phyloP scores from a whole-genome alignment of 495 filamentous ascomycete genomes.

The Neurospora hispaniola region DNA sequence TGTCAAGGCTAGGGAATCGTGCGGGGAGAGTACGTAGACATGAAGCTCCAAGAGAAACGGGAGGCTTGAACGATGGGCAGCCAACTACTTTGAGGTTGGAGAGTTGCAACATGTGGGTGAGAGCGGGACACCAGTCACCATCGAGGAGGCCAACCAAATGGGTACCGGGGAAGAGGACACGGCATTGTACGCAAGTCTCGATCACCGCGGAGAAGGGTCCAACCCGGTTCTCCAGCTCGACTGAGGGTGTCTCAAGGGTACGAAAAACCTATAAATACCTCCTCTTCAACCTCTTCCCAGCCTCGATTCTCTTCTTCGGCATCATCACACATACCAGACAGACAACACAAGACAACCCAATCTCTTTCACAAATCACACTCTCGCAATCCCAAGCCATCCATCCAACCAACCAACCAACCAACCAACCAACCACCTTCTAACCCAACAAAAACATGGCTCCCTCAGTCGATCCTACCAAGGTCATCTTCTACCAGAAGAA shows the following conservation, averaged over 20 bases:
- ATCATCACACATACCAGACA: background rate
- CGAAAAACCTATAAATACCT: background rate
- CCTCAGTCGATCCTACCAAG: background rate
- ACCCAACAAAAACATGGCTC: background rate
- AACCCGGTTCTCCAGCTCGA: background rate
- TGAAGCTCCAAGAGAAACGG: background rate
- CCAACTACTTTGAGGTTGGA: background rate
- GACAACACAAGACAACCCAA: background rate
- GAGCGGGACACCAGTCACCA: background rate
- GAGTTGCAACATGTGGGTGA: background rate
- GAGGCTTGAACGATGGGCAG: background rate
- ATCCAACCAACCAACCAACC: background rate
- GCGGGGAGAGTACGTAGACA: background rate
- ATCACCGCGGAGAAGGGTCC: background rate
- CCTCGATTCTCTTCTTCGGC: background rate
- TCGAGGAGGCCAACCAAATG: background rate
- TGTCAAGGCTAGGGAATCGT: background rate
- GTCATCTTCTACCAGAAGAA: constrained; percentile 3
- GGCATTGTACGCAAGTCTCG: background rate
- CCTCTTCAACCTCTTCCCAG: background rate
- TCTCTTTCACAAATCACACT: background rate
- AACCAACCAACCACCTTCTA: background rate
- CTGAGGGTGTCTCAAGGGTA: background rate
- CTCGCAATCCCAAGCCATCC: background rate
- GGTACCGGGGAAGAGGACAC: background rate